Percentiles rank a stretch among this genome's conserved stretches.
These are phyloP conservation scores for Gentiana dahurica DNA, from an alignment of 257 asterid genomes.

Conservation along the genomic window DNA sequence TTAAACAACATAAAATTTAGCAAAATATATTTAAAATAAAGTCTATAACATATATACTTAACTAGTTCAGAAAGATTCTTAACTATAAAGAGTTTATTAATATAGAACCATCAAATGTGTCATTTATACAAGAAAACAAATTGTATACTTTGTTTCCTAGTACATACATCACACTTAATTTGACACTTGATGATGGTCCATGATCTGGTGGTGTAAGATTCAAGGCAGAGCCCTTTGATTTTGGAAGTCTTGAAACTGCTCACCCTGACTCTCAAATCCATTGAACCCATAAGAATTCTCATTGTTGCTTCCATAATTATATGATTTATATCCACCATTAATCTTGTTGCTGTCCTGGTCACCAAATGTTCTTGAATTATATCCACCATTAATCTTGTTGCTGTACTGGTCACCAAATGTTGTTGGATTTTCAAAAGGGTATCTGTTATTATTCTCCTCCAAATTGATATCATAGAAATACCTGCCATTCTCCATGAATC, in stretches of 20 bases:
- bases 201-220: background rate
- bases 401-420: constrained; percentile 14
- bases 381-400: background rate
- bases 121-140: too few species aligned
- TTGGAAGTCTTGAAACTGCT: constrained; percentile 19
- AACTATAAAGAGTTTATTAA: too few species aligned
- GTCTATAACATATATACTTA: too few species aligned
- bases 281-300: constrained; percentile 16
- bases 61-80: too few species aligned
- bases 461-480: constrained; percentile 33
- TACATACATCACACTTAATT: too few species aligned
- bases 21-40: too few species aligned
- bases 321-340: constrained; percentile 14
- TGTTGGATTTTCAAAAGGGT: constrained; percentile 31
- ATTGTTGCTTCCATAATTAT: constrained; percentile 16
- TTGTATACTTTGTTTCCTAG: too few species aligned
- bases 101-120: too few species aligned
- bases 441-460: constrained; percentile 27
- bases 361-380: too few species aligned
- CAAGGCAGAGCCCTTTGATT: constrained; percentile 45
- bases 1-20: too few species aligned
- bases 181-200: too few species aligned
- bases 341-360: too few species aligned
- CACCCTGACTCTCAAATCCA: constrained; percentile 8
- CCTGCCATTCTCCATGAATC: constrained; percentile 55